A percentile compares a stretch with the other conserved stretches of the same genome.
phyloP scores from a whole-genome alignment of 2,329 filamentous ascomycete species.

The Coniochaeta prunicola region DNA sequence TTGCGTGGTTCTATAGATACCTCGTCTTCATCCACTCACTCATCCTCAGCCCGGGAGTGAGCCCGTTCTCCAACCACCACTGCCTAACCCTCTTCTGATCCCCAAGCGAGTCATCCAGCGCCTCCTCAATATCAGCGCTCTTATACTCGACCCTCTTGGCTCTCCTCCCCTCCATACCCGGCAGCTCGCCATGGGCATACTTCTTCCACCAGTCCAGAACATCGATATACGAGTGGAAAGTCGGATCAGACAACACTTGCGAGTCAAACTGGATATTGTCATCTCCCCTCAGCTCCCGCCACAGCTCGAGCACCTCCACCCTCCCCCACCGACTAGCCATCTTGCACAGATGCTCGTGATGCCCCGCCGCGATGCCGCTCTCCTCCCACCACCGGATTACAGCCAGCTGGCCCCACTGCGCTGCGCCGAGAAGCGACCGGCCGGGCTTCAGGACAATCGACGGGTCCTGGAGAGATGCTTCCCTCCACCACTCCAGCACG shows the following conservation, averaged over 20 bases:
- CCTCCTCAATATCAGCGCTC: constrained; percentile 92
- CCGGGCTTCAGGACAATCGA: constrained; percentile 65
- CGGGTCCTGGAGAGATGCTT: constrained; percentile 54
- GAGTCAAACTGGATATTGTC: constrained; percentile 28
- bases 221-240: constrained; percentile 74
- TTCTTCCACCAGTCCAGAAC: constrained; percentile 91
- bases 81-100: constrained; percentile 63
- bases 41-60: constrained; percentile 74
- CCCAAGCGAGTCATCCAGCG: constrained; percentile 76
- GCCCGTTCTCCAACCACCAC: constrained; percentile 84
- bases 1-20: constrained; percentile 44
- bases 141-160: constrained; percentile 81
- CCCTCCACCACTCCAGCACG: constrained; percentile 91
- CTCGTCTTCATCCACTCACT: constrained; percentile 87
- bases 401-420: constrained; percentile 71
- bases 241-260: constrained; percentile 65
- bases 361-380: constrained; percentile 69
- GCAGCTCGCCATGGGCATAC: constrained; percentile 50
- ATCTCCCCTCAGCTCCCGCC: constrained; percentile 67
- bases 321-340: constrained; percentile 81
- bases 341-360: constrained; percentile 76
- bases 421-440: constrained; percentile 75
- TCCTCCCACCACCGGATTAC: constrained; percentile 85
- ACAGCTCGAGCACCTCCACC: constrained; percentile 75
- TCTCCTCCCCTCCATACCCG: constrained; percentile 44